Evolutionary conservation across 2,329 filamentous ascomycete species (phyloP), one percentile per base, ranked within the genome.

Genomic region (Pseudogymnoascus sp.): DNA sequence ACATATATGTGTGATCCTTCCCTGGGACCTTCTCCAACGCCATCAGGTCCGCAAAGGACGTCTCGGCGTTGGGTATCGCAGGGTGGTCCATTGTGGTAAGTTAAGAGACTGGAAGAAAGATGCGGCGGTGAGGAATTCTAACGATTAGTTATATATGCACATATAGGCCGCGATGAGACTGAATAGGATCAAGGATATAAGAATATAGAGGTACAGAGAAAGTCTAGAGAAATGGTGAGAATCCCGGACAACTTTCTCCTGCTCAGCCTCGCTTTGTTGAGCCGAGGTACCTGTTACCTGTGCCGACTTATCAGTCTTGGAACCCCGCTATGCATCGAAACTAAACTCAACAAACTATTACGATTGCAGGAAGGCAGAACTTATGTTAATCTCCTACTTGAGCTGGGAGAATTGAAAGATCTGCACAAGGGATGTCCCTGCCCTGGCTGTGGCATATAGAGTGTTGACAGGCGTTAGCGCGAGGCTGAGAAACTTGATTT

Each of bases 11-110:
- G 25, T 62, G n/a, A 28, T 63, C 23, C 40, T 62, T 62, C 21
- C 49, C 60, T 21, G n/a, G 28, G 4, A 65, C 25, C 23, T 62
- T 61, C 53, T 65, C 60, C 14, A 65, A 23, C 6, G 64, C 64
- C 60, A 65, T 63, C 18, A 65, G 31, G n/a, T 65, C 60, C 42
- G 31, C 40, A 60, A 65, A 65, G 46, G 63, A n/a, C 16, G 46
- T 63, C 23, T 60, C 36, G 23, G 49, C 37, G 12, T 60, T 60
- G 14, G 59, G 59, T 25, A 60, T 60, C n/a, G 28, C n/a, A 3
- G 49, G 3, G 16, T 56, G 49, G 8, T 56, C 28, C 49, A 56
- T 56, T 56, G n/a, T 36, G 5, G 28, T 5, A 7, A 56, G 49
- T 34, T 9, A 14, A 56, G 16, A 11, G 28, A 21, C n/a, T 12